Conservation (phyloP, 805 yeast species). For the Isabelozyma gotoi region DNA sequence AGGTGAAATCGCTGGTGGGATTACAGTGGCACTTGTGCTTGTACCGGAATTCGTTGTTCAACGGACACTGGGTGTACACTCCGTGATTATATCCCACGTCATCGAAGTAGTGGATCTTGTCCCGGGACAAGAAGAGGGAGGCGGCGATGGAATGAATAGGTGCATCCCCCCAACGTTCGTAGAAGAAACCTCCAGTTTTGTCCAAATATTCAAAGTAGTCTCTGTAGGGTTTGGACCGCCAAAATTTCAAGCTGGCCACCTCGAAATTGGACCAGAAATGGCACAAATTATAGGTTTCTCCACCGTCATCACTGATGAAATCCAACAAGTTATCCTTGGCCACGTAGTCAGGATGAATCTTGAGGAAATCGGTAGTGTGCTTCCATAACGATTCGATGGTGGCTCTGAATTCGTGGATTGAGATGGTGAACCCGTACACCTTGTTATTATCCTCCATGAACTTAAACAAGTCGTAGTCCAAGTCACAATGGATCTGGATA, state of each 20-base stretch:
- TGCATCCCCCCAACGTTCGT: conserved; percentile 88
- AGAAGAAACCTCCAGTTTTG: conserved; percentile 79
- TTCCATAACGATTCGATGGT: conserved; percentile 87
- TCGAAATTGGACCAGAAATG: conserved; percentile 92
- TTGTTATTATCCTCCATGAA: conserved; percentile 72
- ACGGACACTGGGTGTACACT: conserved; percentile 75
- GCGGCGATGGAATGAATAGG: conserved; percentile 88
- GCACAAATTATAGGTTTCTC: conserved; percentile 71
- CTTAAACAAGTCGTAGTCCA: conserved; percentile 81
- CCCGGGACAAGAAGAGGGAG: conserved; percentile 67
- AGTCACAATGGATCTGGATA: conserved; percentile 74
- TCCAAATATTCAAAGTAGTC: conserved; percentile 73
- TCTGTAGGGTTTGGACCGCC: conserved; percentile 70
- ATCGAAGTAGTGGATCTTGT: conserved; percentile 68
- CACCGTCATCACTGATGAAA: conserved; percentile 67
- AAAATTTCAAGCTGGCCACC: conserved; percentile 67
- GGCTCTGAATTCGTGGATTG: conserved; percentile 75
- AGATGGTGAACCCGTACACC: conserved; percentile 81
- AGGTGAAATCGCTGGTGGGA: conserved; percentile 63
- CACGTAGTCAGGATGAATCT: conserved; percentile 55
- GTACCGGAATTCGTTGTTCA: conserved; percentile 50
- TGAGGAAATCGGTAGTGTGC: conserved; percentile 63
- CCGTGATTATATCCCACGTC: conserved; percentile 79
- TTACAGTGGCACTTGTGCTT: conserved; percentile 66
- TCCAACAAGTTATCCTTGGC: conserved; percentile 64